Base-by-base conservation (phyloP, 2,329 filamentous ascomycete species). In the Penicillium sp. region DNA sequence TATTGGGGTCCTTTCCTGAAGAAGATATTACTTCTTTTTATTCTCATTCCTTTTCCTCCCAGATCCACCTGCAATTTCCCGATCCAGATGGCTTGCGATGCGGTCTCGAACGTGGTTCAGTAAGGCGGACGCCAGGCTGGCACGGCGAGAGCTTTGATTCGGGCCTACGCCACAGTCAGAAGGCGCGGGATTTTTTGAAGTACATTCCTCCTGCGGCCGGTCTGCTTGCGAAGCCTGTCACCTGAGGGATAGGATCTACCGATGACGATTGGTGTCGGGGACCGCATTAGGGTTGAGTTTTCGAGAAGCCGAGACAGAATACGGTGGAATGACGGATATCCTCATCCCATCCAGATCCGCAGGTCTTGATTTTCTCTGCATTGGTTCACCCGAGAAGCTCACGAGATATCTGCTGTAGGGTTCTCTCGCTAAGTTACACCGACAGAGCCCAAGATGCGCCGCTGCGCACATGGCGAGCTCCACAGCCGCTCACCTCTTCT, bases 101-200 rank as follows among this genome's bases (percentile, higher is more conserved):
- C 46, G 48, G 51, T 52, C 56, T 61, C 45, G 42, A 62, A 63
- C 60, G 60, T 63, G 60, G 60, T 46, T 50, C 50, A 49, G 54
- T 32, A 61, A 60, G 56, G 51, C 36, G 18, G 46, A 49, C 45
- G 36, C 39, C 46, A 54, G 45, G 47, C 41, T 48, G 46, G 49
- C 36, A 41, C 7, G 13, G 47, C 21, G 46, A 46, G 45, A 46
- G 34, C 37, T 39, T 44, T 44, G 40, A 26, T 33, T 53, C 23
- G 29, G 49, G 30, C 23, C 43, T 17, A 27, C 27, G 32, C 42
- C 21, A 51, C 45, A 29, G 24, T 42, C 26, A 24, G 37, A 49
- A 44, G 40, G 41, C 40, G 47, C 54, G 44, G 40, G 26, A 49
- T 53, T 49, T 53, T 36, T 29, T 9, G 18, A 10, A 15, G 4